Base-by-base conservation (phyloP, 805 yeast species). In the Yamadazyma sp. region DNA sequence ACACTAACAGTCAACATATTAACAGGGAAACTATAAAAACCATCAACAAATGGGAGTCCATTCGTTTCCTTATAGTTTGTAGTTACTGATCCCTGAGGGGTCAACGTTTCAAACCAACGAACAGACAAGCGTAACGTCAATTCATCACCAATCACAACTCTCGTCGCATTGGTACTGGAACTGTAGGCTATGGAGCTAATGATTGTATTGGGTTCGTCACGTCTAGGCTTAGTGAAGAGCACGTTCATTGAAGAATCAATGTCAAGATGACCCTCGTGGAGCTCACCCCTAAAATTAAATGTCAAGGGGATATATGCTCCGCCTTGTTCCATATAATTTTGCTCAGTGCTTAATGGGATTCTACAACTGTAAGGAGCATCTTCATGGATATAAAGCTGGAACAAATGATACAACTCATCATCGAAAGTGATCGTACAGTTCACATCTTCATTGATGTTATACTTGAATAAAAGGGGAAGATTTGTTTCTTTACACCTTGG, bases 301-400 rank as follows among this genome's bases (percentile, higher is more conserved):
- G 78, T 72, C 38, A 83, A 57, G 4, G 91, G 90, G 9, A 82
- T 61, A 23, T 53, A 62, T 6, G 75, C 74, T 2, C 71, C 71
- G 5, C 70, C 70, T 47, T 60, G 57, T 37, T 62, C 70, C 23
- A 71, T 63, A 28, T 66, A 61, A 38, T 65, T 60, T 24, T 62
- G 62, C 32, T 64, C 70, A 13, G 73, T 60, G 41, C 71, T 63
- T 32, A 77, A 56, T 3, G 84, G 83, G 7, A 82, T 47, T 38
- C 82, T 65, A 56, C 93, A 84, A 32, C 84, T 73, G 53, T 80
- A 77, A 19, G 93, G 93, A 6, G 75, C 79, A 54, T 84, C 93
- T 53, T 84, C 83, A 56, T 84, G 93, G 28, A 84, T 64, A 54
- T 84, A 84, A 32, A 84, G 64, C 60, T 84, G 91, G 57, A 84